Evolutionary conservation across 176 grass and related monocot genomes (phyloP), one percentile per base, ranked within the genome.

Genomic region (Elaeis guineensis): DNA sequence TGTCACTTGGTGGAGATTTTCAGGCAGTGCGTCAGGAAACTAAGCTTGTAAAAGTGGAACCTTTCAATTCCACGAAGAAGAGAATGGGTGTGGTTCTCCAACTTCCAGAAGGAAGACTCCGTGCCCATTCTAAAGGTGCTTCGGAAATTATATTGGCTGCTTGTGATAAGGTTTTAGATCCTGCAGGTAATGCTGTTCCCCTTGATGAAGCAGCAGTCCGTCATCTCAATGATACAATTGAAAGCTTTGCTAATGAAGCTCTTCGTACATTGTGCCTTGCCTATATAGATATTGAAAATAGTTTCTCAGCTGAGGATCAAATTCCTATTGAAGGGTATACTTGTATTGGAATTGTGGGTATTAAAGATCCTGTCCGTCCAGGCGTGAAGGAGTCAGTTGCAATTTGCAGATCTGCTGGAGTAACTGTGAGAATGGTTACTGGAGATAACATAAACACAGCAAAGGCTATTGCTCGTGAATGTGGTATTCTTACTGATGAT

Each of bases 401-500:
- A 59, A 84, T 50, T 70, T 99, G 93, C 22, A 85, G 73, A 3
- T 77, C 93, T 65, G 84, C 93, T 76, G 93, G 93, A 57, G 82
- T 98, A 78, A 78, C 52, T 44, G 93, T 98, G 59, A 92, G 93
- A 78, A 98, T 98, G 93, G 81, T 98, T 21, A 98, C 87, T 25
- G 93, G 93, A 63, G 93, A 98, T 66, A 98, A 98, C 69, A 98
- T 98, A 71, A 79, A 89, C 64, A 98, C 93, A 0, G 93, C 93
- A 17, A 98, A 89, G 63, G 93, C 84, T 0, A 98, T 98, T 54
- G 93, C 93, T 58, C 78, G 76, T 62, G 93, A 98, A 80, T 92
- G 93, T 74, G 93, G 93, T 59, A 98, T 98, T 77, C 84, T 98
- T 26, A 98, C 93, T 39, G 81, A 92, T 74, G 81, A 76, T 49